Base-by-base conservation (phyloP, 345 rosid species). In the Rhodamnia rubescens region DNA sequence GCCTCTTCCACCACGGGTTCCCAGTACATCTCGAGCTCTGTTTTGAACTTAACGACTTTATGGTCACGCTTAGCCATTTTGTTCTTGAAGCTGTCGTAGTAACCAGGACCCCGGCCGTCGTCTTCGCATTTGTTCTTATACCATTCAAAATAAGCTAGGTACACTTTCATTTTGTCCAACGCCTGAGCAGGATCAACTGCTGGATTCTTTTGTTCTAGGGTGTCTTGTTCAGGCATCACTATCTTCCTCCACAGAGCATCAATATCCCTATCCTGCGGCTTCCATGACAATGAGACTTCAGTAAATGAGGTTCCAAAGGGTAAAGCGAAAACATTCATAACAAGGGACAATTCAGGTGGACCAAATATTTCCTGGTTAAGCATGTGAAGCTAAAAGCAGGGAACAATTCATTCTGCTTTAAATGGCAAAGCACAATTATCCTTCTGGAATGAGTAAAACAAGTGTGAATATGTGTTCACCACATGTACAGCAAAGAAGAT, bases 11-110 rank as follows among this genome's bases (percentile, higher is more conserved):
- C 95, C 88, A 88, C 9, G 1, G 69, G 11, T 61, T 54, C n/a
- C 99, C 99, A 95, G 91, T 90, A 93, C 0, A 14, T 26, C 4
- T 85, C 84, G 2, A 95, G 91, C 80, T 42, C 51, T 86, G 40
- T 89, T 85, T 86, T 96, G 20, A 32, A n/a, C 85, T 9, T 59
- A 44, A 54, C 75, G 1, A 87, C 55, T 0, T 75, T 29, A 14
- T 11, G 74, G 51, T 90, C 90, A 4, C 29, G 14, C 0, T 0
- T 1, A 8, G 2, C 20, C 6, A 8, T 2, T n/a, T 22, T 83
- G 57, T 64, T 88, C 92, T 89, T 93, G 85, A 87, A 93, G 54
- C 90, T 82, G 81, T 95, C 96, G 2, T 95, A 95, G 93, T 92
- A 95, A 53, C 94, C 93, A 27, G 11, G 40, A 61, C 40, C 2